phyloP scores from a whole-genome alignment of 139 green algal genomes.

The Pleodorina starrii region DNA sequence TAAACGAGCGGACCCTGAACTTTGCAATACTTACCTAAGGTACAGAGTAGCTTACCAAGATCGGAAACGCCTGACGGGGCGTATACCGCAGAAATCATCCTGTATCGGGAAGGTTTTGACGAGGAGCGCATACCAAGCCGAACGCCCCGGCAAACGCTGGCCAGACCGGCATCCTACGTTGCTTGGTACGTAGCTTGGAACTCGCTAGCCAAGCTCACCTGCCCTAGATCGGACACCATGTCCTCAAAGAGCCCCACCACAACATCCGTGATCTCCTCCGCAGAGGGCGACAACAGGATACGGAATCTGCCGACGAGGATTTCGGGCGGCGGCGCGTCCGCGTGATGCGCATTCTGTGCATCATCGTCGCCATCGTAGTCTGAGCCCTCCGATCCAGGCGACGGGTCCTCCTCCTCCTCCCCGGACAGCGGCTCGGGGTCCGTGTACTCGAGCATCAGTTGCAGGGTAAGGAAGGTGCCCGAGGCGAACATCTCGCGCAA shows the following conservation, averaged over 20 bases:
- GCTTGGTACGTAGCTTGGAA: too few species aligned
- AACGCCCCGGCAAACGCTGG: too few species aligned
- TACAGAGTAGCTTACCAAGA: too few species aligned
- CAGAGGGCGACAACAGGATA: slow-evolving; percentile 11
- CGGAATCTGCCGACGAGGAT: neutral
- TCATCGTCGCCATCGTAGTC: neutral
- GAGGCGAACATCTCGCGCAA: slow-evolving; percentile 50
- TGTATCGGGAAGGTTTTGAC: too few species aligned
- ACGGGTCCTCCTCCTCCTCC: too few species aligned
- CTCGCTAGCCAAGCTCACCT: slow-evolving; percentile 41
- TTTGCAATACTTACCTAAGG: too few species aligned
- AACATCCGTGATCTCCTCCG: slow-evolving; percentile 52
- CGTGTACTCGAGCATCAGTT: slow-evolving; percentile 26
- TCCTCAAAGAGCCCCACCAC: slow-evolving; percentile 51
- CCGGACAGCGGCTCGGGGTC: slow-evolving; percentile 26
- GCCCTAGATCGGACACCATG: slow-evolving; percentile 55
- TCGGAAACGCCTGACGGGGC: too few species aligned
- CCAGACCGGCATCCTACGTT: too few species aligned
- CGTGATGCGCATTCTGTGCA: neutral
- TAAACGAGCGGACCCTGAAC: too few species aligned
- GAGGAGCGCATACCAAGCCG: too few species aligned
- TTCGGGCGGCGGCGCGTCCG: neutral
- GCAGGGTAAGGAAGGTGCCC: slow-evolving; percentile 54
- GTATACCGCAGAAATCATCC: too few species aligned
- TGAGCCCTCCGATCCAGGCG: too few species aligned